Evolutionary conservation across 2,329 filamentous ascomycete genomes (phyloP).

Genomic region (Fusarium compactum): DNA sequence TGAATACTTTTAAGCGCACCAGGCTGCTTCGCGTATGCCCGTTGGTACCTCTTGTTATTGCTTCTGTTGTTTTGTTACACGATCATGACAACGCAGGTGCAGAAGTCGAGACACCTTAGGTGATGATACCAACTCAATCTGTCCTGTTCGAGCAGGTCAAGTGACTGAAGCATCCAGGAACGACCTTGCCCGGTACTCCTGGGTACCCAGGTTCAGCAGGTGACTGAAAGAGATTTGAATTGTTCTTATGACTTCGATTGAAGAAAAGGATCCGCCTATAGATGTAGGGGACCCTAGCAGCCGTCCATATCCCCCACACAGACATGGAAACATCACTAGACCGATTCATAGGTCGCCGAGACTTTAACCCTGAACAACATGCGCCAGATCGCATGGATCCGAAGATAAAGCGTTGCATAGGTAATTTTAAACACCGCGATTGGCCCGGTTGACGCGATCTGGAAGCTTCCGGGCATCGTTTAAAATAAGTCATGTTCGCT

Average conservation of each 20-base stretch:
- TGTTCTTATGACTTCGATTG: conserved; percentile 36
- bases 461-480: conserved; percentile 19
- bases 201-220: conserved; percentile 17
- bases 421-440: conserved; percentile 31
- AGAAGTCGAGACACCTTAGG: background rate
- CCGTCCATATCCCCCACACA: conserved; percentile 29
- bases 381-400: conserved; percentile 20
- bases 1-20: background rate
- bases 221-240: conserved; percentile 34
- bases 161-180: conserved; percentile 1
- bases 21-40: conserved; percentile 1
- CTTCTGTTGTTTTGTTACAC: conserved; percentile 11
- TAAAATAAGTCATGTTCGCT: conserved; percentile 12
- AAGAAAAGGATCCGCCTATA: conserved; percentile 29
- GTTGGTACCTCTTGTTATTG: conserved; percentile 1
- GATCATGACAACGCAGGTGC: conserved; percentile 5
- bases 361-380: conserved; percentile 15
- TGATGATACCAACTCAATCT: background rate
- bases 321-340: background rate
- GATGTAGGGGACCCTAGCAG: conserved; percentile 29
- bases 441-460: conserved; percentile 42
- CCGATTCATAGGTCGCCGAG: conserved; percentile 11
- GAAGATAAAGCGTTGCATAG: conserved; percentile 28
- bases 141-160: conserved; percentile 6
- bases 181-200: conserved; percentile 1